Percentiles rank a stretch among this genome's conserved stretches.
These are phyloP conservation scores for Lentinula sp. DNA, from an alignment of 768 basidiomycete genomes.

Conservation along the genomic window DNA sequence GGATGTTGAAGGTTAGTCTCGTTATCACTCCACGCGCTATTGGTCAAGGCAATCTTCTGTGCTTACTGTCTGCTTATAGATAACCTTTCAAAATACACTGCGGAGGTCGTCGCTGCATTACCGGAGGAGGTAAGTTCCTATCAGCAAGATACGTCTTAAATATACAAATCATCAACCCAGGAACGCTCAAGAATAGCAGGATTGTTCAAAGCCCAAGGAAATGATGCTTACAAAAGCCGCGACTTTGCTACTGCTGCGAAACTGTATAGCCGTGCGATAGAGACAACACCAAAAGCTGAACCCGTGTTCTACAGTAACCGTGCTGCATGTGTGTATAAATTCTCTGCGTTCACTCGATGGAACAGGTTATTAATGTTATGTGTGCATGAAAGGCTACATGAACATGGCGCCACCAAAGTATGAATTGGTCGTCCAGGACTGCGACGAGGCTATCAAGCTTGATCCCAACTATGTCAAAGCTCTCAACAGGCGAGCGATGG, in stretches of 20 bases:
- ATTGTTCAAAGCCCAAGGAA: slow-evolving; percentile 66
- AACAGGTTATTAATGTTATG: neutral
- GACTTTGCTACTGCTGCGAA: slow-evolving; percentile 55
- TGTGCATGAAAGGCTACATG: slow-evolving; percentile 62
- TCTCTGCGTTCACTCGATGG: neutral
- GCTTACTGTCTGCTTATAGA: slow-evolving; percentile 22
- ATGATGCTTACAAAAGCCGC: slow-evolving; percentile 59
- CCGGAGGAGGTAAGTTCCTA: slow-evolving; percentile 44
- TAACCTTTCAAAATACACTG: slow-evolving; percentile 33
- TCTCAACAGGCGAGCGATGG: slow-evolving; percentile 83
- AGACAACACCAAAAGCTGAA: slow-evolving; percentile 70
- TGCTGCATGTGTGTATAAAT: slow-evolving; percentile 72
- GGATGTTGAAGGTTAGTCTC: slow-evolving; percentile 19
- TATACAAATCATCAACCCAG: slow-evolving; percentile 25
- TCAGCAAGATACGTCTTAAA: neutral
- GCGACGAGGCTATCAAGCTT: slow-evolving; percentile 79
- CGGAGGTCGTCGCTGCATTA: slow-evolving; percentile 53
- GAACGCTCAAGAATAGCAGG: slow-evolving; percentile 61
- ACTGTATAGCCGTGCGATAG: slow-evolving; percentile 71
- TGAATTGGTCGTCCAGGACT: slow-evolving; percentile 82
- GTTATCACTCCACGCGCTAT: slow-evolving; percentile 5
- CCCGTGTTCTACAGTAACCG: slow-evolving; percentile 96
- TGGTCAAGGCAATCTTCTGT: too few species aligned
- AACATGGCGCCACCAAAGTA: slow-evolving; percentile 83
- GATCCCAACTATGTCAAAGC: slow-evolving; percentile 87